Evolutionary conservation across 2,329 filamentous ascomycete genomes (phyloP), one percentile per base, ranked within the genome.

Genomic region (Aspergillus vadensis): DNA sequence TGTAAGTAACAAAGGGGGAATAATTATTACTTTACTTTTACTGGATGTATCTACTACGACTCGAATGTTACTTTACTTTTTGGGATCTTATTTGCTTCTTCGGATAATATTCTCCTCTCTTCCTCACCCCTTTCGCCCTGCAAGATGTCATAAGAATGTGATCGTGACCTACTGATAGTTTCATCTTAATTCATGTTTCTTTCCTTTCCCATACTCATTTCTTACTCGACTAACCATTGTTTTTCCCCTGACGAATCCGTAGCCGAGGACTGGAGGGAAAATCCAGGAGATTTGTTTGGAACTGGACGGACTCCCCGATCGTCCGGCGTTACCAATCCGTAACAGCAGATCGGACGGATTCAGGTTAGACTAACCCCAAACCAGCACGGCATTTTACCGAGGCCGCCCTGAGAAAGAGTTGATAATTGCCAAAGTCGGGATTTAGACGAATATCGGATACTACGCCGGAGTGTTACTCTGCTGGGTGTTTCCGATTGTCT

Each of bases 311-410:
- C 17, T 44, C 9, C 41, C 47, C 23, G 25, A 50, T 50, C 47
- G 47, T 50, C 47, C n/a, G 25, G 23, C 25, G 47, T 50, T 50
- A 50, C 47, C 47, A 39, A 27, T 38, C 17, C 36, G 17, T 56
- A 48, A 32, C 39, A 36, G 27, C 41, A 43, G 49, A 61, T 61
- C 59, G 59, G 58, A 52, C 44, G 55, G 47, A 43, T 43, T 30
- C 23, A 39, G 32, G 25, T 21, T 25, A 52, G 27, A 17, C 44
- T 55, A 59, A 47, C 36, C 58, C 58, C 19, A 36, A 59, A 50
- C 52, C 54, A 55, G 60, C 58, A 53, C 60, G 60, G 60, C 30
- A 21, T 57, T 62, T 62, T 62, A 62, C 62, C 59, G 62, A 63
- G 58, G 61, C 12, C 23, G 27, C 36, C 38, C 9, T 41, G 32